A percentile compares a stretch with the other conserved stretches of the same genome.
Evolutionary conservation across 257 asterid species (phyloP).

Genomic region (Nyctanthes arbortristis): DNA sequence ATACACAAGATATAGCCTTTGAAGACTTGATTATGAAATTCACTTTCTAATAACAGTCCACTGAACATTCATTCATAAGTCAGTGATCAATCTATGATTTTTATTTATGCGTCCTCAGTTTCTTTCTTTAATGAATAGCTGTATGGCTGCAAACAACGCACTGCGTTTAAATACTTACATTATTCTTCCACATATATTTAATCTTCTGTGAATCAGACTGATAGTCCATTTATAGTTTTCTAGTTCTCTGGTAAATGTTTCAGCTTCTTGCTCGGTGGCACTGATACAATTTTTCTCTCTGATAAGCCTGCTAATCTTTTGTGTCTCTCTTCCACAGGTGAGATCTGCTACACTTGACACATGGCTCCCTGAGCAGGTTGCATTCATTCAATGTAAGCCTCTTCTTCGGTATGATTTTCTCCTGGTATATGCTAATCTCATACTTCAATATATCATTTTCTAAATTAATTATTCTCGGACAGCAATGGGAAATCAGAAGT

Average conservation of each 20-base stretch:
- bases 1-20: background rate
- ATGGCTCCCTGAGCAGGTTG: slow-evolving; percentile 99
- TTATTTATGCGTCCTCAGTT: slow-evolving; percentile 7
- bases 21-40: background rate
- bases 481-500: slow-evolving; percentile 98
- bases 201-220: no score
- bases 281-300: background rate
- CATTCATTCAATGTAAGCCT: slow-evolving; percentile 88
- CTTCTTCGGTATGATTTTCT: slow-evolving; percentile 10
- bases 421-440: slow-evolving; percentile 10
- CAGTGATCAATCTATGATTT: background rate
- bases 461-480: slow-evolving; percentile 22
- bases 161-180: slow-evolving; percentile 4
- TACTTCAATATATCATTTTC: background rate
- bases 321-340: slow-evolving; percentile 50
- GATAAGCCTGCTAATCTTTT: slow-evolving; percentile 20
- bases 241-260: background rate
- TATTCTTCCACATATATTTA: no score
- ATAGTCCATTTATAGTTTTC: no score
- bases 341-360: slow-evolving; percentile 99
- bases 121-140: background rate
- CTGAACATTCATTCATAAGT: slow-evolving; percentile 11
- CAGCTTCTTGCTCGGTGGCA: background rate
- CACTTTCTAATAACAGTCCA: background rate
- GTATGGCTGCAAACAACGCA: no score